Percentiles rank a stretch among this genome's conserved stretches.
phyloP scores from a whole-genome alignment of 2,329 filamentous ascomycete species.

The Huntiella savannae region DNA sequence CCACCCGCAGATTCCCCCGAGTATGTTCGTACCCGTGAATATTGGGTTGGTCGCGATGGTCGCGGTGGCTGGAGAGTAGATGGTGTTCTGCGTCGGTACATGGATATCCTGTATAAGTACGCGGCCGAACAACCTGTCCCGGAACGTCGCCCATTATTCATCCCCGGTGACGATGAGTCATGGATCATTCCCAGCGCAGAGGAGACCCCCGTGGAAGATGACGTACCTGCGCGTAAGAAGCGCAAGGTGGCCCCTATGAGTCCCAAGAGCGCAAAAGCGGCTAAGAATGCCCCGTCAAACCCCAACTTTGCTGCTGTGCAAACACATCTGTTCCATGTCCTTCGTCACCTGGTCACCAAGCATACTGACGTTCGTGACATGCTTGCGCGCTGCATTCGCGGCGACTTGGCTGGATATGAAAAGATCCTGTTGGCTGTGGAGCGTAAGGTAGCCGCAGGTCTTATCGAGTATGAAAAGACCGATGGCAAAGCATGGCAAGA shows the following conservation, averaged over 20 bases:
- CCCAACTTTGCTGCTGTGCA: constrained; percentile 64
- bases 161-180: constrained; percentile 36
- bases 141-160: constrained; percentile 49
- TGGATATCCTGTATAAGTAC: constrained; percentile 74
- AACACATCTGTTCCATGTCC: constrained; percentile 79
- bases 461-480: constrained; percentile 45
- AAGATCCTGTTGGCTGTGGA: constrained; percentile 59
- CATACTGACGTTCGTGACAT: constrained; percentile 74
- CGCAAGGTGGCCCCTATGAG: constrained; percentile 18
- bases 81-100: constrained; percentile 67
- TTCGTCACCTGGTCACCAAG: constrained; percentile 59
- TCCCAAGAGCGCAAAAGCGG: constrained; percentile 11
- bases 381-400: constrained; percentile 48
- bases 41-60: constrained; percentile 66
- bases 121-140: constrained; percentile 50
- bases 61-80: constrained; percentile 78
- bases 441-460: constrained; percentile 48
- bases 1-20: background rate
- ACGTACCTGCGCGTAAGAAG: constrained; percentile 32
- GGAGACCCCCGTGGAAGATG: constrained; percentile 15
- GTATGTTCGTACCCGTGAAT: constrained; percentile 54
- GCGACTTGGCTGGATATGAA: constrained; percentile 62
- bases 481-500: constrained; percentile 30
- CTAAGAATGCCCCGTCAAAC: constrained; percentile 13
- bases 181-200: constrained; percentile 23